These are phyloP conservation scores for Elsinoe perseae DNA, from an alignment of 2,329 filamentous ascomycete genomes.

Conservation along the genomic window DNA sequence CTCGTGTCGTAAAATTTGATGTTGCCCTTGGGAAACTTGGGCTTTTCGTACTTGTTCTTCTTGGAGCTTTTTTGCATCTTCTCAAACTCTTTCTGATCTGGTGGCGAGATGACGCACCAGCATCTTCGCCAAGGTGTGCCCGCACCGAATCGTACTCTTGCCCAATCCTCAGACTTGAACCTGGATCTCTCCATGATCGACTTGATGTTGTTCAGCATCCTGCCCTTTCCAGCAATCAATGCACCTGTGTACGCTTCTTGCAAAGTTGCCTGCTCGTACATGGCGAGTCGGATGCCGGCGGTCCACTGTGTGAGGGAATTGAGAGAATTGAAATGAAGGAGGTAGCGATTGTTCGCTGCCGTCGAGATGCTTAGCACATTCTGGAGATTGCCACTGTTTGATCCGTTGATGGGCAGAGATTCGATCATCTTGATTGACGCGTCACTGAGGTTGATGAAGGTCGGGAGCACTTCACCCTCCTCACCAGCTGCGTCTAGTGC, in stretches of 20 bases:
- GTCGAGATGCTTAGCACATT: slow-evolving; percentile 96
- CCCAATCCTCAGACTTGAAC: slow-evolving; percentile 82
- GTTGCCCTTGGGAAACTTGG: slow-evolving; percentile 67
- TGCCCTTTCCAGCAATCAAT: slow-evolving; percentile 89
- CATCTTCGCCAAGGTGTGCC: slow-evolving; percentile 94
- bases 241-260: slow-evolving; percentile 97
- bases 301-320: slow-evolving; percentile 95
- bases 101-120: slow-evolving; percentile 90
- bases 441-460: slow-evolving; percentile 94
- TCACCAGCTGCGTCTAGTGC: slow-evolving; percentile 82
- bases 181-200: slow-evolving; percentile 75
- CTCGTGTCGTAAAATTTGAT: slow-evolving; percentile 91
- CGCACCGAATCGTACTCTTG: slow-evolving; percentile 86
- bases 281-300: slow-evolving; percentile 81
- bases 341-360: slow-evolving; percentile 87
- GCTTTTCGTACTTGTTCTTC: slow-evolving; percentile 76
- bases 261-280: slow-evolving; percentile 86
- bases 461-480: slow-evolving; percentile 76
- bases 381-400: slow-evolving; percentile 70
- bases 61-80: slow-evolving; percentile 75
- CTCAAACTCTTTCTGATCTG: slow-evolving; percentile 84
- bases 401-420: slow-evolving; percentile 74
- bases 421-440: slow-evolving; percentile 90
- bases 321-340: slow-evolving; percentile 92
- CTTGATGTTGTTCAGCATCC: slow-evolving; percentile 79